Evolutionary conservation across 805 yeast genomes (phyloP).

Genomic region (Pichia nakasei): DNA sequence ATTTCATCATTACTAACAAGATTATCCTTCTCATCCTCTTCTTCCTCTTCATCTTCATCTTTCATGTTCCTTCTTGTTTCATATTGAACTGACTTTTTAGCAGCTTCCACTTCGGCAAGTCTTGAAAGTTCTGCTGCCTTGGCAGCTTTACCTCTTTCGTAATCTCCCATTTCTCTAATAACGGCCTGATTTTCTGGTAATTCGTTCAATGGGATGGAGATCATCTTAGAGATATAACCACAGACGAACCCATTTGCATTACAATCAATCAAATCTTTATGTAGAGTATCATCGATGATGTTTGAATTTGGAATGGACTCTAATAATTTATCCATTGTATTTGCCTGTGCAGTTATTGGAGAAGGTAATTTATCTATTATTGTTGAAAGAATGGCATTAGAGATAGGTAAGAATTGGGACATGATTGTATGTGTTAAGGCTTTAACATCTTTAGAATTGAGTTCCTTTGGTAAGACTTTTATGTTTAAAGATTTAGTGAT

Average conservation of each 20-base stretch:
- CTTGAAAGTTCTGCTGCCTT: constrained; percentile 48
- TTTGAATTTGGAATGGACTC: constrained; percentile 45
- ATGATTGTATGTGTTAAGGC: constrained; percentile 55
- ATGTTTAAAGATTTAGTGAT: constrained; percentile 64
- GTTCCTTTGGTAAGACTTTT: constrained; percentile 63
- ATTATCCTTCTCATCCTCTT: constrained; percentile 5
- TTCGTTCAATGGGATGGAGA: constrained; percentile 77
- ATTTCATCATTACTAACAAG: background rate
- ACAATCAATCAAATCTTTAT: constrained; percentile 55
- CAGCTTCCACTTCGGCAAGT: background rate
- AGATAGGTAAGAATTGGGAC: constrained; percentile 92
- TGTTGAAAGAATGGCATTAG: constrained; percentile 74
- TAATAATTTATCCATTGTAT: constrained; percentile 60
- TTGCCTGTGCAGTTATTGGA: constrained; percentile 66
- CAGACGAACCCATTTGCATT: constrained; percentile 54
- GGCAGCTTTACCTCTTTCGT: constrained; percentile 58
- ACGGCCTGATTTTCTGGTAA: constrained; percentile 49
- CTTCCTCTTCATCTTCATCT: constrained; percentile 13
- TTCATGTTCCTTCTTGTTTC: constrained; percentile 11
- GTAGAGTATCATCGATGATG: constrained; percentile 39
- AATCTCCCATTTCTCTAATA: constrained; percentile 47
- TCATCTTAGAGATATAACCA: constrained; percentile 84
- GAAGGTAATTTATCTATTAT: constrained; percentile 83
- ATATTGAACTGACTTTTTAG: background rate
- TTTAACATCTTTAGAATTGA: constrained; percentile 69